phyloP scores from a whole-genome alignment of 495 filamentous ascomycete species.

The Penicillium coprophilum region DNA sequence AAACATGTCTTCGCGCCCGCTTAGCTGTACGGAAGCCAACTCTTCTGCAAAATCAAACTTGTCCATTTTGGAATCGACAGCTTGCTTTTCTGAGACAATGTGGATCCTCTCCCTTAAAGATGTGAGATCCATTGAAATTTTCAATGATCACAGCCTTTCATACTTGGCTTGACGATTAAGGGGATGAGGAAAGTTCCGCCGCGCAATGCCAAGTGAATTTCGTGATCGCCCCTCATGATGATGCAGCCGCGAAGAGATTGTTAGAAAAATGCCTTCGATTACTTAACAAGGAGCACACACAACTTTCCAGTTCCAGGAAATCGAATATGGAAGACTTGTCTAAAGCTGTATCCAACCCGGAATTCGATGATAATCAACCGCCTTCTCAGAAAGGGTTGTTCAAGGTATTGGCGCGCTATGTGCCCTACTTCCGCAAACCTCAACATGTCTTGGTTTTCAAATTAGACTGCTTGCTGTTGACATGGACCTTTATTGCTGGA shows the following conservation, averaged over 20 bases:
- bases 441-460: conserved; percentile 11
- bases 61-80: no score
- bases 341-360: background rate
- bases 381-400: background rate
- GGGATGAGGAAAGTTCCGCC: background rate
- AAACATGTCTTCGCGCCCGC: no score
- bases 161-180: background rate
- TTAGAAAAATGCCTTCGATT: background rate
- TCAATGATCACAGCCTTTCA: background rate
- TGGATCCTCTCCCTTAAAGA: no score
- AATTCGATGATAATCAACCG: background rate
- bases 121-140: background rate
- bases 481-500: conserved; percentile 14
- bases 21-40: no score
- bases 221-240: conserved; percentile 12
- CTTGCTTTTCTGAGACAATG: no score
- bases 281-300: background rate
- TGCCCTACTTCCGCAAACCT: conserved; percentile 8
- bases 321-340: background rate
- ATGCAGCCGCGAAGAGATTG: background rate
- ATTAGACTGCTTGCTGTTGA: conserved; percentile 8
- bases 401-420: background rate
- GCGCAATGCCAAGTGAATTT: conserved; percentile 1
- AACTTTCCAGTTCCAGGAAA: background rate
- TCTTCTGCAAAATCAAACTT: no score